phyloP scores from a whole-genome alignment of 768 basidiomycete genomes.

The Boletus pseudopeckii region DNA sequence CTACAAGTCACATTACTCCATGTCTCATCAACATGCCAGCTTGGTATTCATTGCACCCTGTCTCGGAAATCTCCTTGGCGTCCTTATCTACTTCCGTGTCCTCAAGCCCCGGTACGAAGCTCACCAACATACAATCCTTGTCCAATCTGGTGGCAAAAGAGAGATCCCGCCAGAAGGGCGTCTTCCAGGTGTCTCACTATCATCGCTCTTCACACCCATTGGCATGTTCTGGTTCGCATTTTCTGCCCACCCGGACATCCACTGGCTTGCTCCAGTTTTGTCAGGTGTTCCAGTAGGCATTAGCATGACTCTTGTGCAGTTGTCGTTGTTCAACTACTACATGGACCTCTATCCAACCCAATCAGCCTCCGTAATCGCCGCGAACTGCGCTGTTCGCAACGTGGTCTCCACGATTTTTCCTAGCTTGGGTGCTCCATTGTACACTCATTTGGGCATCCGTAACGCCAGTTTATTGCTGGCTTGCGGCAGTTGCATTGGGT shows the following conservation, averaged over 20 bases:
- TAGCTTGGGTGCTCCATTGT: slow-evolving; percentile 18
- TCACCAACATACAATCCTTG: slow-evolving; percentile 8
- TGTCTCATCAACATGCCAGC: slow-evolving; percentile 19
- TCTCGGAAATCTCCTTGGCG: slow-evolving; percentile 23
- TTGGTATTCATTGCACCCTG: slow-evolving; percentile 24
- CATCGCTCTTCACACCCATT: slow-evolving; percentile 19
- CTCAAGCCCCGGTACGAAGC: slow-evolving; percentile 25
- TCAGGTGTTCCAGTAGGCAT: slow-evolving; percentile 27
- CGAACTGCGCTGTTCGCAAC: slow-evolving; percentile 20
- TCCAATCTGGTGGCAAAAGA: slow-evolving; percentile 15
- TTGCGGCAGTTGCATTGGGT: slow-evolving; percentile 19
- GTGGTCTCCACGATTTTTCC: slow-evolving; percentile 14
- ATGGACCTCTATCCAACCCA: slow-evolving; percentile 26
- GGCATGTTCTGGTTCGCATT: slow-evolving; percentile 30
- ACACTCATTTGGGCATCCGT: slow-evolving; percentile 16
- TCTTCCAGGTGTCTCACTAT: slow-evolving; percentile 18
- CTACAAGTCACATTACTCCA: slow-evolving; percentile 18
- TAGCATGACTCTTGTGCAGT: slow-evolving; percentile 26
- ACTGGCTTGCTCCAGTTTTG: slow-evolving; percentile 20
- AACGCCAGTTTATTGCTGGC: slow-evolving; percentile 20
- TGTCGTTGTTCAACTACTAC: slow-evolving; percentile 26
- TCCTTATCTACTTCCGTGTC: slow-evolving; percentile 19
- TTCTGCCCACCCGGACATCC: slow-evolving; percentile 19
- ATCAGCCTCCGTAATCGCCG: slow-evolving; percentile 25
- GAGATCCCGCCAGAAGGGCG: slow-evolving; percentile 20